Base-by-base conservation (phyloP, 192 early-diverging fungal genomes). In the Backusella morwellensis region DNA sequence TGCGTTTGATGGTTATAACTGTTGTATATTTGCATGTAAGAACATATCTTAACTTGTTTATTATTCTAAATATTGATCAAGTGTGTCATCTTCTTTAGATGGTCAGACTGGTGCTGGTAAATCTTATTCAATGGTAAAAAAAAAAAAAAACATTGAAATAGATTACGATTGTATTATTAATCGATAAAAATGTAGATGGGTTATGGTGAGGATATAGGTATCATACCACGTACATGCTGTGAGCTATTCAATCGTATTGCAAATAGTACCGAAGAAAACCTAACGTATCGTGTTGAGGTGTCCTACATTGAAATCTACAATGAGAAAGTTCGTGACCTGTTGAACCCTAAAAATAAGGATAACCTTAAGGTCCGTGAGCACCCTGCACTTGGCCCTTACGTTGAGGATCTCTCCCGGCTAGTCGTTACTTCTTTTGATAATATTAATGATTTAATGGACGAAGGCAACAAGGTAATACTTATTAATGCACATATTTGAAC, bases 271-370 rank as follows among this genome's bases (percentile, higher is more conserved):
- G 83, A 91, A 59, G 68, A 83, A 36, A 75, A 74, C 15, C 32
- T 86, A 5, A 85, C 88, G 42, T 92, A 87, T 72, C 83, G 88
- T 29, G 94, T 95, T 6, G 90, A 94, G 77, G 93, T 95, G n/a
- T 93, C 92, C 14, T 98, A 98, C 80, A 87, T 98, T 77, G 97
- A 98, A 81, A 95, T 97, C 35, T 96, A 96, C 83, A 94, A 93
- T 73, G 95, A 96, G 80, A 85, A 87, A 7, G 95, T 96, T 21
- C 85, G 91, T 1, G 95, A 96, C 84, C 77, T 96, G 36, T 83
- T 96, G 3, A 94, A 93, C 69, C 93, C 93, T 26, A 90, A 88
- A 69, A 88, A 92, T 35, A 86, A 90, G 34, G 88, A 86, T 17
- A 91, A 89, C 44, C 86, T 96, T 75, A 90, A 92, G 47, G 93